Conservation (phyloP, 495 filamentous ascomycete genomes). For the Terfezia boudieri region DNA sequence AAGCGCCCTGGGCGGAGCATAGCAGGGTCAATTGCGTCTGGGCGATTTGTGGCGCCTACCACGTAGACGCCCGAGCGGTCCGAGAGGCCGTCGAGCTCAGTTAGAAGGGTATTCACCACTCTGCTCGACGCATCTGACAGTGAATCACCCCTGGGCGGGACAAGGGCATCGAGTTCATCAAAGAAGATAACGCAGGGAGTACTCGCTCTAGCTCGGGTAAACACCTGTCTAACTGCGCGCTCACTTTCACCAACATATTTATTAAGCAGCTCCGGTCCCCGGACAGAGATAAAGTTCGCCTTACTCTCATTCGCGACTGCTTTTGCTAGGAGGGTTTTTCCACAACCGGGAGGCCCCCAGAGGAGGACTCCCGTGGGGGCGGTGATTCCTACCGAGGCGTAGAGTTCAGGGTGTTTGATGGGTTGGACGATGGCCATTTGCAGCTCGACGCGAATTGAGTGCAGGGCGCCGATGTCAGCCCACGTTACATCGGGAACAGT, state of each 20-base stretch:
- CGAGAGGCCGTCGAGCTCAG: slow-evolving; percentile 74
- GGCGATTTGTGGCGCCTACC: slow-evolving; percentile 82
- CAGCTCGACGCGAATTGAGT: slow-evolving; percentile 57
- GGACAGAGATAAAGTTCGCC: slow-evolving; percentile 96
- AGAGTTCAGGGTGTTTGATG: slow-evolving; percentile 65
- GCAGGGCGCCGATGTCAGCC: slow-evolving; percentile 74
- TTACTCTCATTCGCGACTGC: slow-evolving; percentile 87
- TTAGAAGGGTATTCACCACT: slow-evolving; percentile 92
- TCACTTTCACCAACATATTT: slow-evolving; percentile 95
- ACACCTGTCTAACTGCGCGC: slow-evolving; percentile 77
- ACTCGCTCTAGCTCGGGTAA: slow-evolving; percentile 63
- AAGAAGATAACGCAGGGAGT: slow-evolving; percentile 94
- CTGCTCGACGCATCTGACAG: slow-evolving; percentile 64
- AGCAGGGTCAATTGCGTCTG: slow-evolving; percentile 88
- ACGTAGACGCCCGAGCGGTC: slow-evolving; percentile 77
- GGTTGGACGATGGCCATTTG: slow-evolving; percentile 78
- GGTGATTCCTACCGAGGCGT: slow-evolving; percentile 59
- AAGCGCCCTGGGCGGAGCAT: slow-evolving; percentile 85
- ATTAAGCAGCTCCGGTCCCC: slow-evolving; percentile 55
- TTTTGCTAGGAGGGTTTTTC: slow-evolving; percentile 90
- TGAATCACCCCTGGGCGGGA: slow-evolving; percentile 60
- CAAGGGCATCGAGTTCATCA: slow-evolving; percentile 85
- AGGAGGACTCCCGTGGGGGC: slow-evolving; percentile 80
- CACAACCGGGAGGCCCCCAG: slow-evolving; percentile 93
- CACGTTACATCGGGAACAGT: slow-evolving; percentile 95